Evolutionary conservation across 352 stramenopile species (phyloP), one percentile per base, ranked within the genome.

Genomic region (Pythium insidiosum): DNA sequence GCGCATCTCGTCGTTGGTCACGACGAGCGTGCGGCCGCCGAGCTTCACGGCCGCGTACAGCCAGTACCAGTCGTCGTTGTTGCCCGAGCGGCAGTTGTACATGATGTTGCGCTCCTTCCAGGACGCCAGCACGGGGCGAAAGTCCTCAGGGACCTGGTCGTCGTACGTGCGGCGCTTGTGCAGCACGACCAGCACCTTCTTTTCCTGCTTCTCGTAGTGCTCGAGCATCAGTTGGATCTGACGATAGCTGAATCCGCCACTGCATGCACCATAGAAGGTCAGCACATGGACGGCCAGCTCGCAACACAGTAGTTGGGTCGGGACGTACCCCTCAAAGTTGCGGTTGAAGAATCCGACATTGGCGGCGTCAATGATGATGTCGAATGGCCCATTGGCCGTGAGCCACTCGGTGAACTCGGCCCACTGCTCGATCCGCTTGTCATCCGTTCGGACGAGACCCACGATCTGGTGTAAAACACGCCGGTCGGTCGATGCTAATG

Each of bases 1-100:
- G 44, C 96, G 77, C 96, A 99, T 99, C 73, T 99, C 93, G 66
- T 99, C 96, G 73, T 99, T 99, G 3, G 94, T 97, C 7, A 99
- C 66, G 31, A 96, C 71, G 16, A 98, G 58, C 42, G 73, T 86
- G 38, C 76, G 70, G 1, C 69, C 70, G 34, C 81, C 68, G n/a
- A 84, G 63, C 50, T 82, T 85, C 33, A 97, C 76, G 5, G 91
- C 92, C 4, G 94, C 93, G 61, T 98, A 98, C 56, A 99, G 84
- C 96, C 96, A 99, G 71, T 98, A 99, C 95, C 95, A 99, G 81
- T 99, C 96, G 76, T 99, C 96, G 53, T 99, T 99, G 76, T 98
- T 98, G 24, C 94, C 90, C 12, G 52, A 59, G 13, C 85, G 73
- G 61, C 94, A 97, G 36, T 95, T 88, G 74, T 95, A 98, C 58